Percentiles rank a stretch among this genome's conserved stretches.
phyloP scores from a whole-genome alignment of 192 early-diverging fungal species.

The Entomortierella parvispora region DNA sequence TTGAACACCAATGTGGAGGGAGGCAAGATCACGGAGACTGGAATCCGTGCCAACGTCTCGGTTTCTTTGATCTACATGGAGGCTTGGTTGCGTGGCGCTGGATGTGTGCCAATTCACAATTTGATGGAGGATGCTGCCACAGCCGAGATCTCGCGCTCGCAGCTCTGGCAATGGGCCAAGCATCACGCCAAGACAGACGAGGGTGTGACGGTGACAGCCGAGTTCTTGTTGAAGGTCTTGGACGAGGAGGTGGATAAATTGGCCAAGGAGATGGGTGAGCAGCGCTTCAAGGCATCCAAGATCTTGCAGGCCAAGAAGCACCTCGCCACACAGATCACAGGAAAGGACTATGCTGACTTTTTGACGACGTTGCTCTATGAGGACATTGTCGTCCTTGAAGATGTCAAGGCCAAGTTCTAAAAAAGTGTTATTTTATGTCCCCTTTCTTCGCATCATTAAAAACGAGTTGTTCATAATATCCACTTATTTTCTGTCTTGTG shows the following conservation, averaged over 20 bases:
- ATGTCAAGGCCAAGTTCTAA: conserved; percentile 45
- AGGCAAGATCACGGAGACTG: conserved; percentile 84
- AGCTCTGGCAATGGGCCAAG: conserved; percentile 96
- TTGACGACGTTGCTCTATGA: conserved; percentile 93
- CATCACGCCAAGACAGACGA: conserved; percentile 83
- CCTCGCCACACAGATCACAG: conserved; percentile 80
- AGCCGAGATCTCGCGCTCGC: conserved; percentile 94
- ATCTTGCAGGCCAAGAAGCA: conserved; percentile 73
- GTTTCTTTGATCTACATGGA: conserved; percentile 94
- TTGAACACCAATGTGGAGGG: conserved; percentile 78
- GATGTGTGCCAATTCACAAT: conserved; percentile 98
- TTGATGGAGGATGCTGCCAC: conserved; percentile 99
- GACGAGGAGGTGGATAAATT: conserved; percentile 85
- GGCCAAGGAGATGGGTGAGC: conserved; percentile 64
- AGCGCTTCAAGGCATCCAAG: conserved; percentile 71
- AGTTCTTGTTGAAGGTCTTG: conserved; percentile 77
- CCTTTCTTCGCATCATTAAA: too few relatives aligned
- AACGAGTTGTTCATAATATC: too few relatives aligned
- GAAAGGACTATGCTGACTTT: conserved; percentile 88
- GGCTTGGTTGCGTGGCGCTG: conserved; percentile 90
- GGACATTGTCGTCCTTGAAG: conserved; percentile 70
- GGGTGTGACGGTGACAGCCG: conserved; percentile 81
- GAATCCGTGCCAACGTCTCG: conserved; percentile 91
- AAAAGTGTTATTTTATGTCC: not conserved
- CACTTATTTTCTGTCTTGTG: too few relatives aligned